Percentiles rank a stretch among this genome's conserved stretches.
Conservation (phyloP, 768 basidiomycete species). For the Boletus rubropictus region DNA sequence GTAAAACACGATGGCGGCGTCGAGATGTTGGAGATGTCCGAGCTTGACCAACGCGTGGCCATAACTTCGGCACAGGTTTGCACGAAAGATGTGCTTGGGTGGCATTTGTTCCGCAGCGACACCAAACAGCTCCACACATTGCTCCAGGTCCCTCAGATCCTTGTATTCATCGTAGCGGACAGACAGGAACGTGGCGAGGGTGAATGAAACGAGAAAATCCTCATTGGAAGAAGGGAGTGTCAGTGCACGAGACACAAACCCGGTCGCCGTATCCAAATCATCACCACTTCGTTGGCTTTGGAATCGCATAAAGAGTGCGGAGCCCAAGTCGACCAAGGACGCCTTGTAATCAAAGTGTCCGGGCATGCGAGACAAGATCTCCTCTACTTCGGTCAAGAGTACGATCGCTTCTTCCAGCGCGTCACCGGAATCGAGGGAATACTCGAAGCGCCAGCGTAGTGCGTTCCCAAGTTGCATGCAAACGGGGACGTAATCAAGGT, state of each 20-base stretch:
- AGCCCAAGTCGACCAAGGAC: conserved; percentile 7
- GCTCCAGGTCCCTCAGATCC: conserved; percentile 12
- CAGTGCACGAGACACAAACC: conserved; percentile 3
- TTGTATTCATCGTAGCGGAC: conserved; percentile 1
- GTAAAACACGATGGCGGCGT: conserved; percentile 9
- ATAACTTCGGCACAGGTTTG: conserved; percentile 7
- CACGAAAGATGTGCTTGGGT: conserved; percentile 6
- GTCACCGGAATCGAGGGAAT: conserved; percentile 1
- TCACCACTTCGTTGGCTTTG: neutral
- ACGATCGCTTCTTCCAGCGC: conserved; percentile 23
- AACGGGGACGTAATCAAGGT: conserved; percentile 3
- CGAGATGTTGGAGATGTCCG: neutral
- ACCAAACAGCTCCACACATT: conserved; percentile 12
- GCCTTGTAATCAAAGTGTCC: conserved; percentile 3
- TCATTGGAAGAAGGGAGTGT: conserved; percentile 7
- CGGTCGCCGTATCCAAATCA: conserved; percentile 19
- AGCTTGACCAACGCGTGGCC: conserved; percentile 9
- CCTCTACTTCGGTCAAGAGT: conserved; percentile 17
- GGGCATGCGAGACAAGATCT: conserved; percentile 2
- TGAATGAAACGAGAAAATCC: neutral
- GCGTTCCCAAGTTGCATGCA: conserved; percentile 16
- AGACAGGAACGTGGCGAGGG: conserved; percentile 12
- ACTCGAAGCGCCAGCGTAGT: conserved; percentile 11
- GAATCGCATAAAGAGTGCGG: conserved; percentile 16
- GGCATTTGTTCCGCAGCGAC: conserved; percentile 8